Evolutionary conservation across 192 early-diverging fungal species (phyloP), one percentile per base, ranked within the genome.

Genomic region (Coemansia sp.): DNA sequence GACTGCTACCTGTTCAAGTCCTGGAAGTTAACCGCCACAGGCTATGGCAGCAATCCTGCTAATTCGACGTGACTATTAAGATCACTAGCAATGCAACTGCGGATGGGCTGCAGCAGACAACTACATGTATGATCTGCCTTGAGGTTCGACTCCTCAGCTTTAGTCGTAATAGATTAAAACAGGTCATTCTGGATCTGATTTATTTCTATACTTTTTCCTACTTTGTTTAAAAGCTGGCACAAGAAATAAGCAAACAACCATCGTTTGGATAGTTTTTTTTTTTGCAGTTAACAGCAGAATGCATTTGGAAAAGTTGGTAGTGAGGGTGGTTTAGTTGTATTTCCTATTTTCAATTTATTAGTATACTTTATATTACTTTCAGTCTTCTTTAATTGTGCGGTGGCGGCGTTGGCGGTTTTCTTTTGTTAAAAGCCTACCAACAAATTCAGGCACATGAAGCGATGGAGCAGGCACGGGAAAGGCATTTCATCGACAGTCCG

Each of bases 121-220:
- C 32, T 32, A 32, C 32, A 2, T 32, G 32, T 32, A 32, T 32
- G 32, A 32, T 32, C 48, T 8, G 41, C 36, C 40, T 48, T 32
- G 69, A 43, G 76, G 76, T 78, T 74, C 77, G 77, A 80, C 22
- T 72, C 77, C 77, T 59, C 59, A 41, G 56, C 59, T 63, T 18
- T n/a, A 2, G 69, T 61, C 59, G 43, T 75, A 80, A 72, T 80
- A 80, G 78, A 80, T 70, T 75, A 69, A 68, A 75, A 74, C 69
- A 72, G 65, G 63, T 80, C 54, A 71, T 61, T 36, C 22, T 22
- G 57, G 65, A 68, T 72, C 70, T 72, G 69, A 62, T 74, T 69
- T 70, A 69, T 26, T 61, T 74, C 68, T 67, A 70, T 74, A 77
- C 55, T 77, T 77, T 77, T 62, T 59, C 6, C n/a, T 41, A 16